These are phyloP conservation scores for Aspergillus indologenus DNA, from an alignment of 495 filamentous ascomycete species.

Conservation along the genomic window DNA sequence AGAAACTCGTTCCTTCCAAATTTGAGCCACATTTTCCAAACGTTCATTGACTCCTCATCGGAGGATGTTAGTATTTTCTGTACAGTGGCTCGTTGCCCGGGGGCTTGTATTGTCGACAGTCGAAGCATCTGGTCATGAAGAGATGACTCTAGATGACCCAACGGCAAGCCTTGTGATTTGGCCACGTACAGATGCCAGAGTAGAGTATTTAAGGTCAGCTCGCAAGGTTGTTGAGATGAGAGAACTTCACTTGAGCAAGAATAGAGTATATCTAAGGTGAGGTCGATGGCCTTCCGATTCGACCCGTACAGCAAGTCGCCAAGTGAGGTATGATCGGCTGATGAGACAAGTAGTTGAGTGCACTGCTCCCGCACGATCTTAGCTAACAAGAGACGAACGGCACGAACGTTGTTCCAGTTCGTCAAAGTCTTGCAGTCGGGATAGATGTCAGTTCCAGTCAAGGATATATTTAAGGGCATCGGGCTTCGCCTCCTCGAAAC, in stretches of 20 bases:
- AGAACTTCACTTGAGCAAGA: background rate
- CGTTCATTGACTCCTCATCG: background rate
- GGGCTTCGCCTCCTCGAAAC: background rate
- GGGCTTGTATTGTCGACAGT: background rate
- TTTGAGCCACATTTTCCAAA: slow-evolving; percentile 9
- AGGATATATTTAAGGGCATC: background rate
- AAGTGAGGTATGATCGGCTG: background rate
- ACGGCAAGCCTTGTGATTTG: background rate
- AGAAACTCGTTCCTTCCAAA: slow-evolving; percentile 5
- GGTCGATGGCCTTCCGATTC: background rate
- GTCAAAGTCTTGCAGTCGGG: background rate
- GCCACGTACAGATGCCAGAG: slow-evolving; percentile 7
- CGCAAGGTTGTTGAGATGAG: background rate
- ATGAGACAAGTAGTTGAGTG: background rate
- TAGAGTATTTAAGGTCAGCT: background rate
- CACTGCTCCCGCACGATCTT: slow-evolving; percentile 3
- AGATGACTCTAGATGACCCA: background rate
- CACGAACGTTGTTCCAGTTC: slow-evolving; percentile 7
- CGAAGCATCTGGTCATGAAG: background rate
- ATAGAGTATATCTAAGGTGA: background rate
- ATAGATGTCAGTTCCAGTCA: background rate
- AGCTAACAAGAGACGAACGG: slow-evolving; percentile 4
- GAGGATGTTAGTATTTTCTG: background rate
- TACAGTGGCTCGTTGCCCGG: background rate
- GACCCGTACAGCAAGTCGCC: background rate